phyloP scores from a whole-genome alignment of 2,329 filamentous ascomycete genomes.

The Coniochaeta pulveracea region DNA sequence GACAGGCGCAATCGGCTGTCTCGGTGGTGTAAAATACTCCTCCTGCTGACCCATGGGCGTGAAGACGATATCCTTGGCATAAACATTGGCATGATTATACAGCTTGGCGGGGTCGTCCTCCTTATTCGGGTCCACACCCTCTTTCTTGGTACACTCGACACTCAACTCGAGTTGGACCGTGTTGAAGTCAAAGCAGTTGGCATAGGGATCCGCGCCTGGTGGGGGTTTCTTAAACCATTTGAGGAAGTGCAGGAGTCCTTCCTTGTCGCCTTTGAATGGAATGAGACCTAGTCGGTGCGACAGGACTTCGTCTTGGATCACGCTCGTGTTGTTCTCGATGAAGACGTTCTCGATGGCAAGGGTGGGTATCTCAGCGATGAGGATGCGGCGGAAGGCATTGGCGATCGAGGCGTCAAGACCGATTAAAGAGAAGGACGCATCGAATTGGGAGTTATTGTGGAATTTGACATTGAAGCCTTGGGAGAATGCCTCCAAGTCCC shows the following conservation, averaged over 20 bases:
- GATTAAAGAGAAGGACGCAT: conserved; percentile 82
- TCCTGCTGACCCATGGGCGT: conserved; percentile 62
- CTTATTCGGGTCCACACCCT: conserved; percentile 58
- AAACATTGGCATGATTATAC: conserved; percentile 77
- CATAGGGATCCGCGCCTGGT: conserved; percentile 48
- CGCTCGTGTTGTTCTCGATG: conserved; percentile 91
- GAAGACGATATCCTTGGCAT: conserved; percentile 69
- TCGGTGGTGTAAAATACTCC: conserved; percentile 56
- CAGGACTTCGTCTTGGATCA: conserved; percentile 96
- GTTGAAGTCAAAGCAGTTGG: conserved; percentile 67
- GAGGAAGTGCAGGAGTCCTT: conserved; percentile 67
- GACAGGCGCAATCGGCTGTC: conserved; percentile 60
- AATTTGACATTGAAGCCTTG: conserved; percentile 50
- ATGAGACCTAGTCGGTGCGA: conserved; percentile 83
- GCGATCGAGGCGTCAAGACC: conserved; percentile 87
- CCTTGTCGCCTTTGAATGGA: conserved; percentile 69
- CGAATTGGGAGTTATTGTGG: conserved; percentile 67
- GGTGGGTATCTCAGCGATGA: conserved; percentile 88
- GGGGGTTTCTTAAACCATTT: conserved; percentile 67
- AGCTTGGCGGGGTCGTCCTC: conserved; percentile 66
- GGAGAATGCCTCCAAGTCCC: conserved; percentile 32
- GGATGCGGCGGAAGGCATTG: conserved; percentile 93
- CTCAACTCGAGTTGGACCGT: conserved; percentile 71
- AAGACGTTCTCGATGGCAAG: conserved; percentile 91
- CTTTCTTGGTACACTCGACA: conserved; percentile 70